Evolutionary conservation across 805 yeast genomes (phyloP).

Genomic region (Teunomyces kruisii): DNA sequence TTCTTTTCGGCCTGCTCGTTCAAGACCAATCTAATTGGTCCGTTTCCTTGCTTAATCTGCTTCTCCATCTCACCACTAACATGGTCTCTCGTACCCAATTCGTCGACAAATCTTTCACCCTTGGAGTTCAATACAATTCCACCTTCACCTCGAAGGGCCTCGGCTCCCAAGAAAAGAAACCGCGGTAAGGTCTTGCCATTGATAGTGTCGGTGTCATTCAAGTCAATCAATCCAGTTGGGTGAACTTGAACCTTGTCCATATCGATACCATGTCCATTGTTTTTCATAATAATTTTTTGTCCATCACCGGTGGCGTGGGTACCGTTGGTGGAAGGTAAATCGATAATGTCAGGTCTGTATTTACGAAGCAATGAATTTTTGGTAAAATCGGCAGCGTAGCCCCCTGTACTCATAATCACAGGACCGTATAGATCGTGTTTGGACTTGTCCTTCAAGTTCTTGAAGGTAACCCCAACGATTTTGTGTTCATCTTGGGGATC

Average conservation of each 20-base stretch:
- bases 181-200: constrained; percentile 41
- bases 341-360: constrained; percentile 57
- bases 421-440: constrained; percentile 48
- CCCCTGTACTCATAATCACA: constrained; percentile 64
- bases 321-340: constrained; percentile 61
- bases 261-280: constrained; percentile 58
- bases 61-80: constrained; percentile 59
- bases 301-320: constrained; percentile 66
- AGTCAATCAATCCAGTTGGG: constrained; percentile 63
- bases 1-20: constrained; percentile 45
- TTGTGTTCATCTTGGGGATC: constrained; percentile 21
- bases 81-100: constrained; percentile 58
- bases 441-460: constrained; percentile 30
- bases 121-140: constrained; percentile 53
- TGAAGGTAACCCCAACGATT: constrained; percentile 29
- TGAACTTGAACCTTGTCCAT: constrained; percentile 67
- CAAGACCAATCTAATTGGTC: constrained; percentile 52
- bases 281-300: constrained; percentile 50
- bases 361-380: constrained; percentile 51
- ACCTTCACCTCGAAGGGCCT: constrained; percentile 66
- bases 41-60: constrained; percentile 35
- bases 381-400: constrained; percentile 64
- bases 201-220: constrained; percentile 44
- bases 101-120: constrained; percentile 61
- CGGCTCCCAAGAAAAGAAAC: constrained; percentile 62